Base-by-base conservation (phyloP, 169 alveolate genomes). In the Plasmodium blacklocki region DNA sequence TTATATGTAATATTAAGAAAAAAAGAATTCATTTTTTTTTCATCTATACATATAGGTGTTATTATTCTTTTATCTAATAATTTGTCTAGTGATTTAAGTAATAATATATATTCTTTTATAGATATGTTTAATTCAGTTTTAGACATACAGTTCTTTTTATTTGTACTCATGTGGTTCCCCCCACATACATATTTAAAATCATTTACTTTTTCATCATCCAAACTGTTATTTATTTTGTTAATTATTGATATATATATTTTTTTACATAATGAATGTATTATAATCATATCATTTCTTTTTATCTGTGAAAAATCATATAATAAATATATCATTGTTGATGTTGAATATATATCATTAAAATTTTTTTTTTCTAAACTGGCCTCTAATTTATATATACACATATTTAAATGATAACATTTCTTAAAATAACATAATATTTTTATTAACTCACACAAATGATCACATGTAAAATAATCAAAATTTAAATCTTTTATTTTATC, bases 321-420 rank as follows among this genome's bases (percentile, higher is more conserved):
- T 11, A 83, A 15, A 23, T 83, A 83, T 39, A 83, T 45, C 7
- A 62, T 15, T 12, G 91, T 83, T 19, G 91, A 45, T n/a, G 43
- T 19, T 12, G 91, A 83, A 9, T 26, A 60, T 58, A 83, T 58
- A 21, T 67, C 59, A 60, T 23, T 39, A 2, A 73, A 9, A 15
- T 83, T 52, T 1, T 60, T 67, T 58, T 83, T 83, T 11, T 67
- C 52, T 62, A 83, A 45, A 68, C 47, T 43, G 19, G 5, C 6
- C 45, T 83, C 91, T 49, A 54, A 67, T 50, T 83, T 83, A 68
- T 68, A 67, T 73, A 83, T 67, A 19, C 91, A 83, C 68, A 83
- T 68, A 29, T 83, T 83, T 3, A 83, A n/a, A 67, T 83, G 73
- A 58, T 83, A 83, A 15, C 68, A 39, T 72, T 83, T 83, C 58